Base-by-base conservation (phyloP, 2,329 filamentous ascomycete genomes). In the Claviceps maximensis region DNA sequence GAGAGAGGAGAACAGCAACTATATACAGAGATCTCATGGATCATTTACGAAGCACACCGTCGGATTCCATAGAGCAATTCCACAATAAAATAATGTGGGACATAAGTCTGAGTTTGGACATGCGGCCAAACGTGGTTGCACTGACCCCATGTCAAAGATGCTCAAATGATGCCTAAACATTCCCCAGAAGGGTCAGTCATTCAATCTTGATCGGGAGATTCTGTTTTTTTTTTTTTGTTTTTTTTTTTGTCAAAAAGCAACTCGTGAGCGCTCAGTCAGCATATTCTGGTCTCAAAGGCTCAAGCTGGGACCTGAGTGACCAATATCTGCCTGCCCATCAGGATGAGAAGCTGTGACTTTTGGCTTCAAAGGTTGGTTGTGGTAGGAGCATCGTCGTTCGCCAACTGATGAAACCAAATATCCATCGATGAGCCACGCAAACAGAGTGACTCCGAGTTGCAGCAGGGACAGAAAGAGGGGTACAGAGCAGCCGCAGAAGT, bases 11-110 rank as follows among this genome's bases (percentile, higher is more conserved):
- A 31, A 36, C 19, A 51, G 56, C 25, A 62, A 63, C 65, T 68
- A 68, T 58, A 66, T 68, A 68, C 60, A 61, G 57, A 66, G 66
- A n/a, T 65, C 65, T 58, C 58, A 54, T 58, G 65, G 65, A 68
- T 66, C 47, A 62, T 66, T 68, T 69, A 67, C 63, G 64, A 64
- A 56, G 55, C 51, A 50, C 50, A 53, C 52, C 49, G 46, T 31
- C n/a, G 23, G 31, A 29, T 36, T 36, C 44, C 44, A 41, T 31
- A 19, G 10, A 9, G 23, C n/a, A 9, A 27, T 7, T 47, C 31
- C 33, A 25, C 17, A 8, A 9, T 36, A 12, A 44, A 29, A 21
- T 33, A 3, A 13, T 17, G 13, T 17, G 12, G 31, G 19, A 6
- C 23, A 23, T 13, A 33, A 17, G n/a, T 51, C 41, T 25, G 41